These are phyloP conservation scores for Emmonsia crescens DNA, from an alignment of 2,329 filamentous ascomycete species.

Conservation along the genomic window DNA sequence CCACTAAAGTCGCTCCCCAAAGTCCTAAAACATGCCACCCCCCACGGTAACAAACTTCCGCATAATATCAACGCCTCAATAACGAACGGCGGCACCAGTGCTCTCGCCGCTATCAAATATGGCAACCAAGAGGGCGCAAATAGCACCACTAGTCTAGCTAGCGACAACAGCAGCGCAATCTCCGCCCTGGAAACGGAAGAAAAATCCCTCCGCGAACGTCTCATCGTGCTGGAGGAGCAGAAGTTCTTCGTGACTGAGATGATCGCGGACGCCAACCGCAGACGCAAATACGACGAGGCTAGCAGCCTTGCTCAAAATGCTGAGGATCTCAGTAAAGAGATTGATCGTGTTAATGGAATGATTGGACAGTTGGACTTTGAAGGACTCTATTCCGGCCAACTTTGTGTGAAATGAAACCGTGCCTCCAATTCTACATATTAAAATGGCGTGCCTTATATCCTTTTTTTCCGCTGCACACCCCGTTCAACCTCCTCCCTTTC, in stretches of 20 bases:
- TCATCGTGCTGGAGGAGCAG: slow-evolving; percentile 84
- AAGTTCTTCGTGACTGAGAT: slow-evolving; percentile 80
- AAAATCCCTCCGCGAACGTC: slow-evolving; percentile 63
- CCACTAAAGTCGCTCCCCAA: slow-evolving; percentile 66
- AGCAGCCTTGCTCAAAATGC: slow-evolving; percentile 66
- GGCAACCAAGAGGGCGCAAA: slow-evolving; percentile 38
- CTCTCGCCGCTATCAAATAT: slow-evolving; percentile 50
- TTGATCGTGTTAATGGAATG: slow-evolving; percentile 54
- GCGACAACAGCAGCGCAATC: slow-evolving; percentile 46
- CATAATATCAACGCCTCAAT: slow-evolving; percentile 17
- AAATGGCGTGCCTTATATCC: neutral
- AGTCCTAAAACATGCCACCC: slow-evolving; percentile 52
- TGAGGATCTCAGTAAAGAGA: slow-evolving; percentile 72
- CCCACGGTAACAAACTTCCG: slow-evolving; percentile 32
- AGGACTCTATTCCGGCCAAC: slow-evolving; percentile 32
- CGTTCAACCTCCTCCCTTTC: no score
- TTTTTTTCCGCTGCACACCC: neutral
- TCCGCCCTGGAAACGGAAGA: slow-evolving; percentile 70
- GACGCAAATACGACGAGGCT: slow-evolving; percentile 77
- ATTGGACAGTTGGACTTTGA: slow-evolving; percentile 57
- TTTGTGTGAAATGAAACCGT: neutral
- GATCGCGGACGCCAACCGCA: slow-evolving; percentile 64
- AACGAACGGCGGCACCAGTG: slow-evolving; percentile 23
- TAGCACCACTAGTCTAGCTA: slow-evolving; percentile 42
- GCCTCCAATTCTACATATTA: neutral